Base-by-base conservation (phyloP, 495 filamentous ascomycete genomes). In the Astrocystis sublimbata region DNA sequence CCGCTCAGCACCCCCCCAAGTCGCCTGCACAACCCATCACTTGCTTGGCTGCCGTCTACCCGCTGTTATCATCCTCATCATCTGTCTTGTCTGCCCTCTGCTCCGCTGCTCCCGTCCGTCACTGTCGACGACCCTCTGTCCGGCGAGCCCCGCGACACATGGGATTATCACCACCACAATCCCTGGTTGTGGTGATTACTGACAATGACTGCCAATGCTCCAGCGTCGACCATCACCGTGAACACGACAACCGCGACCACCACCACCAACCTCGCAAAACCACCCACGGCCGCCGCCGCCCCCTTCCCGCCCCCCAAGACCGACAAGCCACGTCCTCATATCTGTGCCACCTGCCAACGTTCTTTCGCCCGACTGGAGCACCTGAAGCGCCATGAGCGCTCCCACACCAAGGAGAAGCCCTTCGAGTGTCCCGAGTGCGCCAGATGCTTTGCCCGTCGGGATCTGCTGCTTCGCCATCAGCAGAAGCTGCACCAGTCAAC, bases 401-500 rank as follows among this genome's bases (percentile, higher is more conserved):
- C 94, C 19, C 94, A 99, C 69, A 99, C 94, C 10, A 99, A 99
- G 73, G 94, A 99, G 73, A 98, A 98, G 80, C 94, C 94, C 2
- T 99, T 99, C 71, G 93, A 97, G 72, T 99, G 94, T 65, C 93
- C 93, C 24, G 92, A 98, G 73, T 99, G 94, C 72, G 82, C 91
- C 21, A 80, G 94, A 71, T 98, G 94, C 81, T 99, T 99, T 79
- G 94, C 94, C 31, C 86, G 94, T 35, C 85, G 94, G 60, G 94
- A 99, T 74, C 76, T 99, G 61, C 85, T 99, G 56, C 79, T 99
- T 60, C 85, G 94, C 28, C 94, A 99, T 76, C 94, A 99, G 79
- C 94, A 99, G 81, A 99, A 99, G 81, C 83, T 99, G 13, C 94
- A 99, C 71, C 91, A 96, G 87, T 96, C 92, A n/a, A 89, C 90